Conservation (phyloP, 2,329 filamentous ascomycete genomes). For the Pseudogymnoascus sp. region DNA sequence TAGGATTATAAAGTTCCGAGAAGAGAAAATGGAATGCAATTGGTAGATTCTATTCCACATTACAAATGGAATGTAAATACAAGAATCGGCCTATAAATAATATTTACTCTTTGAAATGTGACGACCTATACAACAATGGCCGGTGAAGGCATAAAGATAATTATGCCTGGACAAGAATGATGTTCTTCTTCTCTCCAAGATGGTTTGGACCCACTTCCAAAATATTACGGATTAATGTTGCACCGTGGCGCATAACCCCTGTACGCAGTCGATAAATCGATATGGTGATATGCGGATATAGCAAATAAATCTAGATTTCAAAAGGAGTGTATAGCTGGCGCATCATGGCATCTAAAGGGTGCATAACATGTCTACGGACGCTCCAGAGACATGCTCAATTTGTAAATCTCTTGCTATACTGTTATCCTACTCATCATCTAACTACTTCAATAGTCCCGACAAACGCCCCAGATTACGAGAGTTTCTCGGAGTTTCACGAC, state of each 20-base stretch:
- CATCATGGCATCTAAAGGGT: slow-evolving; percentile 13
- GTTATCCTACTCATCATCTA: slow-evolving; percentile 8
- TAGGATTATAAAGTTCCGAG: not conserved
- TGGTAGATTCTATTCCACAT: not conserved
- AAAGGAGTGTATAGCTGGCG: not conserved
- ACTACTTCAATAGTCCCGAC: slow-evolving; percentile 9
- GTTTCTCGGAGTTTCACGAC: slow-evolving; percentile 19
- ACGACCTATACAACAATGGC: not conserved
- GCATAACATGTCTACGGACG: slow-evolving; percentile 23
- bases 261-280: not conserved
- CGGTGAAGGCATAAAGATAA: not conserved
- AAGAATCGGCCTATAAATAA: not conserved
- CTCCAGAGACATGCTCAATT: slow-evolving; percentile 18
- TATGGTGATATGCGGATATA: not conserved
- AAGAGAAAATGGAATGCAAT: not conserved
- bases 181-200: not conserved
- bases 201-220: not conserved
- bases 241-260: not conserved
- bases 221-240: not conserved
- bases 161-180: not conserved
- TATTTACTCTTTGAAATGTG: not conserved
- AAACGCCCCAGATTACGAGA: slow-evolving; percentile 4
- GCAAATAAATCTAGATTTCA: not conserved
- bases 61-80: not conserved
- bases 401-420: not conserved